Evolutionary conservation across 23 red algal genomes (phyloP).

Genomic region (Gracilaria caudata): DNA sequence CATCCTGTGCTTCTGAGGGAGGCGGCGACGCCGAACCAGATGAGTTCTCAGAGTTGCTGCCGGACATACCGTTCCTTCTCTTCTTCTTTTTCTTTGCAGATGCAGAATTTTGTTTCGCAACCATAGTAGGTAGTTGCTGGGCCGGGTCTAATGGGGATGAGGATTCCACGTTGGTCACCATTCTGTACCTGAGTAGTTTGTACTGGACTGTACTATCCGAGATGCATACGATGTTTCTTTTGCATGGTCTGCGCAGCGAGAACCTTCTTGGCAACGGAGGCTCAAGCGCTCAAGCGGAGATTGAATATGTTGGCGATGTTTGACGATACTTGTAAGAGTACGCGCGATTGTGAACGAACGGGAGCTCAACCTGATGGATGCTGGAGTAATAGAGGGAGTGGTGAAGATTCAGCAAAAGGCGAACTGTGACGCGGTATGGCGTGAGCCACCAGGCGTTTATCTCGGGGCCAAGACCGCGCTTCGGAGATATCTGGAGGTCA

Average conservation of each 20-base stretch:
- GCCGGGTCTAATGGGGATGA: background rate
- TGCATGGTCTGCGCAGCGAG: background rate
- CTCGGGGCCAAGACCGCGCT: background rate
- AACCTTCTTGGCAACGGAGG: background rate
- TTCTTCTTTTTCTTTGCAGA: constrained; percentile 32
- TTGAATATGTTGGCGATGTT: background rate
- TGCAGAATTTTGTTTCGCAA: background rate
- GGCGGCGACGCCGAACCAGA: constrained; percentile 9
- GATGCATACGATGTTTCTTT: background rate
- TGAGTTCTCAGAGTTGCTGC: background rate
- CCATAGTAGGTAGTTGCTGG: background rate
- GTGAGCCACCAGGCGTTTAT: background rate
- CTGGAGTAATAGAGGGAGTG: background rate
- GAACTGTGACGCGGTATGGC: background rate
- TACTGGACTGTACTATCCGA: background rate
- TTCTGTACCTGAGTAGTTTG: background rate
- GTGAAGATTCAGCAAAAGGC: background rate
- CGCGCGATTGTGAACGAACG: background rate
- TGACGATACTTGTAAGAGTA: too few relatives aligned
- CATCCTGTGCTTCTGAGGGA: constrained; percentile 17
- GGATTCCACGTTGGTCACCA: constrained; percentile 17
- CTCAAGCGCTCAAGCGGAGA: background rate
- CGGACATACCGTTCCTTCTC: constrained; percentile 13
- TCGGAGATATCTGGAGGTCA: constrained; percentile 25
- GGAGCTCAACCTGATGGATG: background rate